Evolutionary conservation across 2,329 filamentous ascomycete genomes (phyloP), one percentile per base, ranked within the genome.

Genomic region (Ustulina deusta): DNA sequence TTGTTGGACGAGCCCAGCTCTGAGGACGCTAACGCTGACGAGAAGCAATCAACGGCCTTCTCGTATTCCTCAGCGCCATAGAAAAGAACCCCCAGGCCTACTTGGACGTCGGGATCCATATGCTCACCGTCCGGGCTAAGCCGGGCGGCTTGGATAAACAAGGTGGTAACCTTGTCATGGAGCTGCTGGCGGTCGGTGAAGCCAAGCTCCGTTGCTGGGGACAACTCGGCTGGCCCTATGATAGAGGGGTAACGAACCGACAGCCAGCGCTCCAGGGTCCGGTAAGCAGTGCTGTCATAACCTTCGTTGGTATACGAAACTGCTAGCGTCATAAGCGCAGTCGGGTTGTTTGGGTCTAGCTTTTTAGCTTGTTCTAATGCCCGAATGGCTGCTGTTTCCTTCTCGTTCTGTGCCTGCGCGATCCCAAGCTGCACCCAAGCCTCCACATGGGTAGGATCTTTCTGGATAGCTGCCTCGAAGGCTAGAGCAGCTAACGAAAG

Each of bases 291-390:
- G 77, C 92, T 95, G 81, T 99, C 96, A 82, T 98, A 99, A 70
- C 95, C 96, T 82, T 99, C 96, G 82, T 99, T 99, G 55, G 96
- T 99, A 81, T 99, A 99, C 5, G 93, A 97, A 22, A 99, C 95
- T 15, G 95, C 94, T 60, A 99, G 84, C 1, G 93, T 94, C 95
- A 99, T 98, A 52, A 99, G 86, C 0, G 94, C 95, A 67, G 93
- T 89, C 22, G 97, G 86, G 77, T 97, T 97, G 75, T 89, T 90
- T 0, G 94, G 91, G 75, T 98, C 94, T 32, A 96, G 85, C 79
- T 94, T 95, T 71, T 97, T 83, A 0, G 95, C 94, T 78, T 96
- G 92, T 80, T 98, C 95, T 68, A 98, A 85, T 2, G 96, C 96
- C 38, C 96, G 91, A 72, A 99, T 97, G 2, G 96, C 96, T 0